Evolutionary conservation across 768 basidiomycete species (phyloP).

Genomic region (Pleurotus djamor): DNA sequence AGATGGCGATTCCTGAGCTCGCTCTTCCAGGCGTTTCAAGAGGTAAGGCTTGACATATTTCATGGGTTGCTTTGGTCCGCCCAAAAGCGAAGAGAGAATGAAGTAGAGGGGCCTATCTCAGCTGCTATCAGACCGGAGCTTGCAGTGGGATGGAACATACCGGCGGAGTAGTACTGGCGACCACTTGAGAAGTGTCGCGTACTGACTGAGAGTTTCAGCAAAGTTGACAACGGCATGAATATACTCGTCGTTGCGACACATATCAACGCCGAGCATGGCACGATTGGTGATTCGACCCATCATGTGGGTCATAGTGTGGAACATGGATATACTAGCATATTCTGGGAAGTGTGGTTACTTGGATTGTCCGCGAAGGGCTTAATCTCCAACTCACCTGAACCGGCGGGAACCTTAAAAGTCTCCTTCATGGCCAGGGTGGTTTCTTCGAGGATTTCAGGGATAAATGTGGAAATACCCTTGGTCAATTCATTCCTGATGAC

Average conservation of each 20-base stretch:
- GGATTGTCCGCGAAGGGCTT: not conserved
- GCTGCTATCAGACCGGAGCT: too few species aligned
- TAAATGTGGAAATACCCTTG: conserved; percentile 3
- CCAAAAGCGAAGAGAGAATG: not conserved
- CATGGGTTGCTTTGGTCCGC: conserved; percentile 4
- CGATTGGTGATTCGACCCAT: conserved; percentile 7
- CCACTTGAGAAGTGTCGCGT: not conserved
- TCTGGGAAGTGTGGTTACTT: not conserved
- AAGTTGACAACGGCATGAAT: conserved; percentile 3
- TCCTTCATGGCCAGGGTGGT: conserved; percentile 2
- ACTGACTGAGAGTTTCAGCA: not conserved
- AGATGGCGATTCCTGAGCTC: too few species aligned
- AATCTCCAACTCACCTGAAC: not conserved
- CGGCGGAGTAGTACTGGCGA: conserved; percentile 3
- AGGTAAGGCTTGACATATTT: conserved; percentile 3
- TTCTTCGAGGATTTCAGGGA: conserved; percentile 6
- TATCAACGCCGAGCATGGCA: not conserved
- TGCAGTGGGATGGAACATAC: conserved; percentile 3
- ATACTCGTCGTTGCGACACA: conserved; percentile 6
- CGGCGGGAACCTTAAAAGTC: not conserved
- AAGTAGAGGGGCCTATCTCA: conserved; percentile 1
- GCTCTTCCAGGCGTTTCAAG: not conserved
- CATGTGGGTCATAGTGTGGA: not conserved
- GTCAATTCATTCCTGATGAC: conserved; percentile 6
- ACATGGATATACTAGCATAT: not conserved